A percentile compares a stretch with the other conserved stretches of the same genome.
phyloP scores from a whole-genome alignment of 371 early-diverging fungal genomes.

The Haplosporangium sp. region DNA sequence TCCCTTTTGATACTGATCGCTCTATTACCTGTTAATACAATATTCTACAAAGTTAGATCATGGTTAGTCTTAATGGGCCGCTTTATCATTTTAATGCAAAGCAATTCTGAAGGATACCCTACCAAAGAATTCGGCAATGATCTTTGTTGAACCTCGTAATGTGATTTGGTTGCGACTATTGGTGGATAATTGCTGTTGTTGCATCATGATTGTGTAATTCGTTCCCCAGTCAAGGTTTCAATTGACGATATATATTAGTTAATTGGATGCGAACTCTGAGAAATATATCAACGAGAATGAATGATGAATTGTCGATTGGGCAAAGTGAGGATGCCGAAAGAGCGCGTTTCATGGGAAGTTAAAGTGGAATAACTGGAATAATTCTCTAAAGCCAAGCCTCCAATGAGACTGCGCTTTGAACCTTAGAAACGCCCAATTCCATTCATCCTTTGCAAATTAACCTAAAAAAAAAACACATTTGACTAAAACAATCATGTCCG shows the following conservation, averaged over 20 bases:
- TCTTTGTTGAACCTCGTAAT: constrained; percentile 80
- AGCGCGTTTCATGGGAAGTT: neutral
- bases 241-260: neutral
- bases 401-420: neutral
- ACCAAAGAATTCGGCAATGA: constrained; percentile 90
- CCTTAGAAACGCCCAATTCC: too few species aligned
- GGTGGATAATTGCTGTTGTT: constrained; percentile 53
- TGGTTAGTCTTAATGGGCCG: neutral
- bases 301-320: neutral
- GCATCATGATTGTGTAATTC: constrained; percentile 21
- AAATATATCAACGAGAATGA: neutral
- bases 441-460: neutral
- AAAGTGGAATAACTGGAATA: neutral
- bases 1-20: too few species aligned
- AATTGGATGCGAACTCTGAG: neutral
- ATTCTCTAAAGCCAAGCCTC: neutral
- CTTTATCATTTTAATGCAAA: neutral
- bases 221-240: neutral
- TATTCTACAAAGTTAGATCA: constrained; percentile 64
- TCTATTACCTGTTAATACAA: constrained; percentile 79
- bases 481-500: constrained; percentile 24
- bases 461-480: neutral
- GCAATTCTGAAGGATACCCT: neutral
- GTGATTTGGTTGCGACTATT: constrained; percentile 69
- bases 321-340: too few species aligned